Evolutionary conservation across 73 alveolate species (phyloP), one percentile per base, ranked within the genome.

Genomic region (Paramecium caudatum): DNA sequence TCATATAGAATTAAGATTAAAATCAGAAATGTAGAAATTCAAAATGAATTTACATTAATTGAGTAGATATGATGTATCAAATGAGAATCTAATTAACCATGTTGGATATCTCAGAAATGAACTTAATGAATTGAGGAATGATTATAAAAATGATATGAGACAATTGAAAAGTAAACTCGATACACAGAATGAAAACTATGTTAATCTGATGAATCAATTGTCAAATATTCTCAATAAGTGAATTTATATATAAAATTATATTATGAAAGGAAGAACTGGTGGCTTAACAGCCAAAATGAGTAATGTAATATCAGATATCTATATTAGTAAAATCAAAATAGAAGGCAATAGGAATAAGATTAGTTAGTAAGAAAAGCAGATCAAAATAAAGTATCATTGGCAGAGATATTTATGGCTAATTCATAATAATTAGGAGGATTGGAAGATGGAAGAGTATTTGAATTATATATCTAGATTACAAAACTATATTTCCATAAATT

Each of bases 401-500:
- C 69, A 3, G 88, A 74, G 15, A 74, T 74, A 9, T 74, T 74
- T 5, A 37, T 45, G 39, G 62, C 62, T 7, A 30, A 74, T 45
- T 19, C 69, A 21, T 12, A 45, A 41, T 43, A 37, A 43, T 41
- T 74, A 39, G 88, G 88, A 74, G 88, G 88, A 74, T 43, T 74
- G 39, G 88, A 74, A 74, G 88, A 74, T 74, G 88, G 88, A 27
- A 74, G 19, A 41, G 50, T 68, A 55, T 33, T 68, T 30, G 33
- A 15, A 68, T 9, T 13, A n/a, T 68, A 3, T 34, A 17, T 23
- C 9, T 37, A 37, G 50, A 32, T 34, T n/a, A 68, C 84, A n/a
- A 68, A 68, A 37, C 19, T 68, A 32, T 68, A 32, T 34, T 68
- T 68, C 37, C 84, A 68, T 16, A 68, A 68, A 68, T 68, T 68